Conservation (phyloP, 257 asterid genomes). For the Solanum pennellii region DNA sequence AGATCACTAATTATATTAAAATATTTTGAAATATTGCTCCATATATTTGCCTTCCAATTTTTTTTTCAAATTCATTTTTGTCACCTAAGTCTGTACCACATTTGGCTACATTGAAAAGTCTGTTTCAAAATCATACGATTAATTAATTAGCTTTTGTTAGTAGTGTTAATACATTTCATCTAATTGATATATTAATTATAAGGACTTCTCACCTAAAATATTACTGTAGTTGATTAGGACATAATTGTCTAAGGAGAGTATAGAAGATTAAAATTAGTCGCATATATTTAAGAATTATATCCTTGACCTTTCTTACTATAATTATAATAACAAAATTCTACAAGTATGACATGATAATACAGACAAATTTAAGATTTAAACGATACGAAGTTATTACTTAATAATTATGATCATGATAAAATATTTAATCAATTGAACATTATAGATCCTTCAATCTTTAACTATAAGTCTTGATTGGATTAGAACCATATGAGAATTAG, state of each 20-base stretch:
- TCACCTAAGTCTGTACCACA: no score
- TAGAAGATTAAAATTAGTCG: not conserved
- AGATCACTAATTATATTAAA: no score
- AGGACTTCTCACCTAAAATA: not conserved
- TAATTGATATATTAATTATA: no score
- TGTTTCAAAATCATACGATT: not conserved
- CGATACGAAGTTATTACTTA: no score
- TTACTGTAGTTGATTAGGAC: not conserved
- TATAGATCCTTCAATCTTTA: not conserved
- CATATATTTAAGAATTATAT: not conserved
- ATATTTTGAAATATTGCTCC: no score
- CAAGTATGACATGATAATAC: not conserved
- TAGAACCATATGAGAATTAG: not conserved
- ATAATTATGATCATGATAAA: no score
- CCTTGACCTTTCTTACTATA: not conserved
- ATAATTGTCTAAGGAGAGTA: not conserved
- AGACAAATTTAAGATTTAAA: no score
- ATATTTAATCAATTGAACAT: no score
- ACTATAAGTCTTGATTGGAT: not conserved
- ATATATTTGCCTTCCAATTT: not conserved
- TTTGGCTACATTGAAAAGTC: no score
- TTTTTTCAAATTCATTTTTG: no score
- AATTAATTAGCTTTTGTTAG: not conserved
- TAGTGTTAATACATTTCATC: not conserved
- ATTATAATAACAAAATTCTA: not conserved